phyloP scores from a whole-genome alignment of 257 asterid genomes.

The Solanum appendiculatum region DNA sequence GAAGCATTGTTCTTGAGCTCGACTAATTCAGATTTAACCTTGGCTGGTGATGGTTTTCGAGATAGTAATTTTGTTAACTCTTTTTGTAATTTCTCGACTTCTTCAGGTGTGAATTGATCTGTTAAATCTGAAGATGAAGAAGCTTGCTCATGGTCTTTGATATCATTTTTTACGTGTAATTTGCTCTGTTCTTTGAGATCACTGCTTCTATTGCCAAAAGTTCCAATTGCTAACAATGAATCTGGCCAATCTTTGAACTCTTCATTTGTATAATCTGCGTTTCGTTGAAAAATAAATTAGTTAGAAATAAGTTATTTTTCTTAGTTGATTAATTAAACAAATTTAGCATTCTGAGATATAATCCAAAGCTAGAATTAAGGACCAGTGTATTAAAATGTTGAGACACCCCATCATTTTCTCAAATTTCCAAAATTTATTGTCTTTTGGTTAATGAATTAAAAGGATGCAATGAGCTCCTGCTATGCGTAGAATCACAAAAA shows the following conservation, averaged over 20 bases:
- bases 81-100: constrained; percentile 57
- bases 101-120: constrained; percentile 75
- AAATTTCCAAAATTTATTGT: neutral
- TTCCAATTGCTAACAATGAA: constrained; percentile 72
- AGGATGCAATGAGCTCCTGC: neutral
- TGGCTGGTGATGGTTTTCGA: constrained; percentile 28
- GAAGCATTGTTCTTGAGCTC: constrained; percentile 14
- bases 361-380: neutral
- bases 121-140: constrained; percentile 50
- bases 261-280: constrained; percentile 43
- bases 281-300: neutral
- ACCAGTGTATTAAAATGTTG: neutral
- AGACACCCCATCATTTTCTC: neutral
- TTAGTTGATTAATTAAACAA: neutral
- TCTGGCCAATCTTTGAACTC: constrained; percentile 70
- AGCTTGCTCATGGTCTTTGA: constrained; percentile 20
- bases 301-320: neutral
- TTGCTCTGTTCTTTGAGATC: constrained; percentile 10
- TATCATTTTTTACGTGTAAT: constrained; percentile 5
- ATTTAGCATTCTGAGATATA: neutral
- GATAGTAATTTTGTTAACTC: constrained; percentile 52
- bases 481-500: neutral
- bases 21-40: constrained; percentile 17
- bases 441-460: too few species aligned
- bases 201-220: constrained; percentile 46